Evolutionary conservation across 148 eudicot genomes (phyloP).

Genomic region (Simmondsia chinensis): DNA sequence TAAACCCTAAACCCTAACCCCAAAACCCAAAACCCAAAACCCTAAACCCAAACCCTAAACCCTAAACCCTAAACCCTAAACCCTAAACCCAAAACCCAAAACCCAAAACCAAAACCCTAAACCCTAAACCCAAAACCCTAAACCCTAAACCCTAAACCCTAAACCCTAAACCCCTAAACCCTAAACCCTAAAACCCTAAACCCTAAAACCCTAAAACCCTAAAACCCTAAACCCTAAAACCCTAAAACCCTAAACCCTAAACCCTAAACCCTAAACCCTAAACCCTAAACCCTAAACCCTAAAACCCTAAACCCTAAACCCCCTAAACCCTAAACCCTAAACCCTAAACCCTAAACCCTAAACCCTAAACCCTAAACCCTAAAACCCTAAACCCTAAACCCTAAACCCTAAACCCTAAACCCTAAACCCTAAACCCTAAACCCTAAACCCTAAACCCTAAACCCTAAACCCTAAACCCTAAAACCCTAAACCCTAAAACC

Average conservation of each 20-base stretch:
- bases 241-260: neutral
- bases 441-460: constrained; percentile 6
- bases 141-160: constrained; percentile 8
- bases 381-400: constrained; percentile 10
- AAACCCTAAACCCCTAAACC: too few relatives aligned
- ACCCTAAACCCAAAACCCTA: constrained; percentile 1
- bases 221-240: constrained; percentile 11
- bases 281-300: constrained; percentile 4
- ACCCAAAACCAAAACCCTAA: constrained; percentile 1
- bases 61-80: constrained; percentile 8
- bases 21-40: constrained; percentile 8
- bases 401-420: constrained; percentile 7
- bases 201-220: too few relatives aligned
- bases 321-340: constrained; percentile 4
- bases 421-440: neutral
- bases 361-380: too few relatives aligned
- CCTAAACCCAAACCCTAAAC: constrained; percentile 6
- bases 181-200: constrained; percentile 9
- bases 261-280: constrained; percentile 1
- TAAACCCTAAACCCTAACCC: too few relatives aligned
- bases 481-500: constrained; percentile 9
- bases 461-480: constrained; percentile 11
- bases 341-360: neutral
- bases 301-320: too few relatives aligned
- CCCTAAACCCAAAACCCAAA: constrained; percentile 7